Evolutionary conservation across 2,329 filamentous ascomycete species (phyloP).

Genomic region (Scedosporium minutisporum): DNA sequence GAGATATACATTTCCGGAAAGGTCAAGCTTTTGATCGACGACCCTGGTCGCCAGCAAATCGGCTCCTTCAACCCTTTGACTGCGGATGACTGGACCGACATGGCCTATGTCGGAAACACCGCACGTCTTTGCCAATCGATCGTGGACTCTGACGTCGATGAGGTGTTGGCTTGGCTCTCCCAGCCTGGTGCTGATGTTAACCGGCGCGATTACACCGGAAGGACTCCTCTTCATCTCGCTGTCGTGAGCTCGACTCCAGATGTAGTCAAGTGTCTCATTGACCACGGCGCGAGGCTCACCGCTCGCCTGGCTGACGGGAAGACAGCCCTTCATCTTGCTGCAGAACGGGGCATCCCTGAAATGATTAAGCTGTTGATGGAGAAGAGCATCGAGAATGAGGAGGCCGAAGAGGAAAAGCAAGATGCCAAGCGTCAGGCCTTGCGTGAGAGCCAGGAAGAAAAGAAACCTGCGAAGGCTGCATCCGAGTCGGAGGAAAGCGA

Average conservation of each 20-base stretch:
- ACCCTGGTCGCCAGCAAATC: conserved; percentile 67
- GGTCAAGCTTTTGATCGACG: conserved; percentile 66
- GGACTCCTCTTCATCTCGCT: conserved; percentile 71
- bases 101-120: conserved; percentile 80
- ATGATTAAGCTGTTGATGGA: conserved; percentile 65
- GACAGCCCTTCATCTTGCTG: conserved; percentile 75
- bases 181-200: conserved; percentile 64
- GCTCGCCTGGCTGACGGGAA: conserved; percentile 68
- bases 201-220: conserved; percentile 65
- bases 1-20: conserved; percentile 69
- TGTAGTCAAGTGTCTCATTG: conserved; percentile 61
- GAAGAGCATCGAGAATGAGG: conserved; percentile 66
- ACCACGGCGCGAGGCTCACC: conserved; percentile 62
- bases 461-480: conserved; percentile 1
- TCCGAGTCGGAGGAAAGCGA: conserved; percentile 11
- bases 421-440: conserved; percentile 33
- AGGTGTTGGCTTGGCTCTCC: conserved; percentile 59
- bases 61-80: conserved; percentile 71
- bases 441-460: conserved; percentile 12
- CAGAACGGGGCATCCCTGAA: conserved; percentile 54
- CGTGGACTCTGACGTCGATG: conserved; percentile 60
- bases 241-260: conserved; percentile 57
- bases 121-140: conserved; percentile 72
- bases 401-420: conserved; percentile 50
- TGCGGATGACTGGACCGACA: conserved; percentile 78